Evolutionary conservation across 352 stramenopile species (phyloP), one percentile per base, ranked within the genome.

Genomic region (Plasmopara halstedii): DNA sequence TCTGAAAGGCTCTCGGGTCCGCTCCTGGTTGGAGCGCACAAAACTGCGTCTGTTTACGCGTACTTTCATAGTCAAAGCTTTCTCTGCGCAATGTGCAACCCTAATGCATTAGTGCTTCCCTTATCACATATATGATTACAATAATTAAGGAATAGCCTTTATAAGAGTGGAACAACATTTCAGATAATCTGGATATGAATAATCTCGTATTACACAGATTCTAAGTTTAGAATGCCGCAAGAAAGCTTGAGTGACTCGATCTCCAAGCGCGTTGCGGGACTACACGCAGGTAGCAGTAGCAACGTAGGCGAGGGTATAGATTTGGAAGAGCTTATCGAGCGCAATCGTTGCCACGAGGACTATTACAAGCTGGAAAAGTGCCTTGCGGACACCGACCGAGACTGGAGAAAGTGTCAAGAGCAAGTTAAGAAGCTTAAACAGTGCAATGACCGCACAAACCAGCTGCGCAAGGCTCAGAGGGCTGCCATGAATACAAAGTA

Each of bases 361-460:
- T 93, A 93, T 62, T 91, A 91, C 65, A 76, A 83, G 46, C 73
- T 93, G 21, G 82, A 93, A 52, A 76, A 93, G 19, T 93, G 82
- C 35, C 68, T 93, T 13, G 78, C 69, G 20, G 75, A 93, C 57
- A 76, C 64, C 47, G 72, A 90, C 37, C 76, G 79, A 51, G 74
- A 93, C 66, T 93, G 82, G 82, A 89, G 66, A 62, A 89, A 93
- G 58, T 93, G 82, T 56, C 82, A 93, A 49, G 45, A 57, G 42
- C 56, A 89, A 38, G 82, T 93, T 43, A 86, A 88, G 58, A 57
- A 71, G 61, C 77, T 93, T 25, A 79, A 78, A 50, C 47, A 59
- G 15, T 93, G 82, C 71, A 90, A 93, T 49, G 78, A 89, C 42
- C 58, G 67, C 4, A 55, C 85, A 26, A 70, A 71, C 34, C 51